A percentile compares a stretch with the other conserved stretches of the same genome.
phyloP scores from a whole-genome alignment of 768 basidiomycete genomes.

The Xanthoconium purpureum region DNA sequence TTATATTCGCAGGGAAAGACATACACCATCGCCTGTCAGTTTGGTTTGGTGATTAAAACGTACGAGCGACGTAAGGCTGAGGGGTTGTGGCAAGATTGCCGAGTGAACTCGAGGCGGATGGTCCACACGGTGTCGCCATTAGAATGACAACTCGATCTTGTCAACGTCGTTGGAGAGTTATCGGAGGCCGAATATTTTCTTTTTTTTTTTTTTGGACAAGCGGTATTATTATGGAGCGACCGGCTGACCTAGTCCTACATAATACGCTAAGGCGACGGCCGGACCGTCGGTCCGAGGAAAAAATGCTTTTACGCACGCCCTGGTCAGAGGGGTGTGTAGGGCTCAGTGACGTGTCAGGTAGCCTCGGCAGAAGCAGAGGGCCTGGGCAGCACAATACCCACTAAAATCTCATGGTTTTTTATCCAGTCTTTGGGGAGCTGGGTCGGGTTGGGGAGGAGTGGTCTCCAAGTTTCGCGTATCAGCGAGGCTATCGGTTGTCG shows the following conservation, averaged over 20 bases:
- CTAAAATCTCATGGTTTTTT: neutral
- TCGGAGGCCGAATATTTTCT: no score
- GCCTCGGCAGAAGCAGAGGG: neutral
- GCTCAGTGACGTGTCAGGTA: no score
- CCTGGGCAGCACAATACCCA: neutral
- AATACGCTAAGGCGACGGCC: no score
- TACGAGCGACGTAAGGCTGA: constrained; percentile 11
- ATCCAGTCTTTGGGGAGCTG: neutral
- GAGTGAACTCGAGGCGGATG: constrained; percentile 1
- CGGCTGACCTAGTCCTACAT: no score
- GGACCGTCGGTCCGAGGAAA: no score
- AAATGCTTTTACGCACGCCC: no score
- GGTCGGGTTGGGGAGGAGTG: neutral
- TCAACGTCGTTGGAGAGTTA: no score
- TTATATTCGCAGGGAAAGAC: no score
- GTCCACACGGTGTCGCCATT: neutral
- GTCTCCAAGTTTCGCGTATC: neutral
- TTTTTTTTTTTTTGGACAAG: no score
- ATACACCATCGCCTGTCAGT: neutral
- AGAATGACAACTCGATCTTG: no score
- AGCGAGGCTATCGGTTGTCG: neutral
- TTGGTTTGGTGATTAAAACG: constrained; percentile 25
- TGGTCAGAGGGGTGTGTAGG: no score
- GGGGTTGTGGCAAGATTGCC: constrained; percentile 4
- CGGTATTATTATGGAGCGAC: no score